Conservation (phyloP, 2,329 filamentous ascomycete species). For the Lecanicillium sp. region DNA sequence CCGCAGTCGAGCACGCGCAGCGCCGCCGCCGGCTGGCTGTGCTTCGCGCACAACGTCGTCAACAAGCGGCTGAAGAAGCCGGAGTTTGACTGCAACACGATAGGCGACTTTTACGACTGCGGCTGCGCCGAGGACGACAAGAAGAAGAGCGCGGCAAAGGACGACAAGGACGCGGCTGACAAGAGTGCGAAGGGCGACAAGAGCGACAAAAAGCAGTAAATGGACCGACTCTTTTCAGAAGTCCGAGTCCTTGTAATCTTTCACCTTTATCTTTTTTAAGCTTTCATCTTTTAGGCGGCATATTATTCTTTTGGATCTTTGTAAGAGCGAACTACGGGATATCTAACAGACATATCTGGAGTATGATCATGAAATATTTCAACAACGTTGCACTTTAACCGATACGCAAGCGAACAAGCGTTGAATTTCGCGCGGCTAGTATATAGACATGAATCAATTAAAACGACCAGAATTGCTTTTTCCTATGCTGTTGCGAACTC, state of each 20-base stretch:
- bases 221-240: too few relatives aligned
- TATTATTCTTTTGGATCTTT: background rate
- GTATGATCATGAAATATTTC: too few relatives aligned
- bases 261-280: background rate
- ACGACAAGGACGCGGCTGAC: slow-evolving; percentile 20
- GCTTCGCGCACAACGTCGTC: slow-evolving; percentile 62
- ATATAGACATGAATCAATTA: background rate
- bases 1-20: slow-evolving; percentile 60
- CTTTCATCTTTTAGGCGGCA: slow-evolving; percentile 1
- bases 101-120: slow-evolving; percentile 67
- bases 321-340: too few relatives aligned
- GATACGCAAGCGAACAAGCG: too few relatives aligned
- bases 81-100: slow-evolving; percentile 59
- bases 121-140: slow-evolving; percentile 61
- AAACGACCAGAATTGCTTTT: background rate
- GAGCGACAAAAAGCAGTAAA: slow-evolving; percentile 3
- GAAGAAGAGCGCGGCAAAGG: slow-evolving; percentile 30
- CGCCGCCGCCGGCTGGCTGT: slow-evolving; percentile 61
- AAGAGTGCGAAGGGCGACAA: background rate
- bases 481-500: background rate
- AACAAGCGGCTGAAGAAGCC: slow-evolving; percentile 58
- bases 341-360: too few relatives aligned
- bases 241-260: too few relatives aligned
- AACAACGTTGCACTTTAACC: too few relatives aligned
- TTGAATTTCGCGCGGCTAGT: too few relatives aligned